phyloP scores from a whole-genome alignment of 768 basidiomycete species.

The Hygrocybe punicea region DNA sequence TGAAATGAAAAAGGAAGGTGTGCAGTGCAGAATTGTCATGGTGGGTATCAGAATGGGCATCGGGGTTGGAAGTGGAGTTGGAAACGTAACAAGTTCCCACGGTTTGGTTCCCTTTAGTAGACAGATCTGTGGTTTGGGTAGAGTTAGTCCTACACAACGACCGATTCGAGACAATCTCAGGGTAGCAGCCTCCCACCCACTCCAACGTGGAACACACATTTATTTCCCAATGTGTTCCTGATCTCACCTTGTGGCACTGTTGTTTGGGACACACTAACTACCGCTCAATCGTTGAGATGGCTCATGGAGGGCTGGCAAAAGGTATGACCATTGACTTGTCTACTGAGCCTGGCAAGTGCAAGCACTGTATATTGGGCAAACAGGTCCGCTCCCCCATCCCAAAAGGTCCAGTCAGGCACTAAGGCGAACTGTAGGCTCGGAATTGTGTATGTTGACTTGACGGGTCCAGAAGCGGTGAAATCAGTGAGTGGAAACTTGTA shows the following conservation, averaged over 20 bases:
- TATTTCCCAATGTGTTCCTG: background rate
- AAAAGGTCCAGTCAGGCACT: constrained; percentile 2
- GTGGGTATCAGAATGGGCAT: too few relatives aligned
- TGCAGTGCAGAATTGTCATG: too few relatives aligned
- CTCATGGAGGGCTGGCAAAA: constrained; percentile 1
- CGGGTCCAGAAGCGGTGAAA: constrained; percentile 12
- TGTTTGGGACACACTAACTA: constrained; percentile 17
- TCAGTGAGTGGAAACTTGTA: constrained; percentile 21
- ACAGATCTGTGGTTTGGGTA: too few relatives aligned
- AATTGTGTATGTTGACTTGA: constrained; percentile 13
- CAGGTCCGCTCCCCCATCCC: constrained; percentile 13
- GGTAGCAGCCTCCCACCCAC: too few relatives aligned
- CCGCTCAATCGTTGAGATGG: constrained; percentile 9
- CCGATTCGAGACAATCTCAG: too few relatives aligned
- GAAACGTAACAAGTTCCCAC: too few relatives aligned
- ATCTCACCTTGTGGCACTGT: constrained; percentile 16
- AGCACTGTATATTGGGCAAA: constrained; percentile 16
- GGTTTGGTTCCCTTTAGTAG: too few relatives aligned
- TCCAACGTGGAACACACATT: background rate
- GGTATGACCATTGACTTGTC: constrained; percentile 19
- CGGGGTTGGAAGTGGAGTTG: too few relatives aligned
- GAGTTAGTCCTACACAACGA: too few relatives aligned
- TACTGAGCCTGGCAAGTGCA: constrained; percentile 8
- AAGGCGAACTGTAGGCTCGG: constrained; percentile 7
- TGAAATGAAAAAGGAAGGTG: too few relatives aligned